phyloP scores from a whole-genome alignment of 1,284 basidiomycete species.

The Apiotrichum laibachii region DNA sequence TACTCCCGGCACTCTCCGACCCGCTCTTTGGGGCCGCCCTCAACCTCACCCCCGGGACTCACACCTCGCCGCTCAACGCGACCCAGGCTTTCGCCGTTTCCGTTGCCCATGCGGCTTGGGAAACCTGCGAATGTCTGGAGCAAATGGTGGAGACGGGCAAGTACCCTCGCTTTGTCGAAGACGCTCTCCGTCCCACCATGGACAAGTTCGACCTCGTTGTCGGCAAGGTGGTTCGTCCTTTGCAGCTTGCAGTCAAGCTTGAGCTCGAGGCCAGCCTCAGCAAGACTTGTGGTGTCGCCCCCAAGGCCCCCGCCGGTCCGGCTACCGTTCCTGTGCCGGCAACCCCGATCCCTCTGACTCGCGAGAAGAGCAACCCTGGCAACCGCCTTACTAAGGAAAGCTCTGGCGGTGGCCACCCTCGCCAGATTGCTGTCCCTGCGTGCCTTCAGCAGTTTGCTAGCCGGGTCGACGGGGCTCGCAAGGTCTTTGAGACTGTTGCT shows the following conservation, averaged over 20 bases:
- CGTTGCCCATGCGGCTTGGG: slow-evolving; percentile 51
- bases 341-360: slow-evolving; percentile 23
- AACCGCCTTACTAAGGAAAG: slow-evolving; percentile 39
- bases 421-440: slow-evolving; percentile 39
- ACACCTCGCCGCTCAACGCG: slow-evolving; percentile 44
- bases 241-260: slow-evolving; percentile 45
- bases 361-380: slow-evolving; percentile 33
- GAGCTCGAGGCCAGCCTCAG: slow-evolving; percentile 45
- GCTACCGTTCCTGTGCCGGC: slow-evolving; percentile 31
- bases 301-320: slow-evolving; percentile 38
- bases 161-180: slow-evolving; percentile 54
- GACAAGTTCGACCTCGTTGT: slow-evolving; percentile 56
- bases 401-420: slow-evolving; percentile 34
- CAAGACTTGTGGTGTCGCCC: slow-evolving; percentile 35
- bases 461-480: slow-evolving; percentile 47
- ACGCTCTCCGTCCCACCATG: slow-evolving; percentile 60
- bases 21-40: slow-evolving; percentile 40
- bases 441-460: slow-evolving; percentile 50
- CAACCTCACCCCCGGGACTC: slow-evolving; percentile 30
- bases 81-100: slow-evolving; percentile 48
- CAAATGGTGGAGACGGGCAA: slow-evolving; percentile 46
- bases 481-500: slow-evolving; percentile 46
- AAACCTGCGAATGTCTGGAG: slow-evolving; percentile 51
- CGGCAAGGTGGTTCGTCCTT: slow-evolving; percentile 50
- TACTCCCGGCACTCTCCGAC: slow-evolving; percentile 50